phyloP scores from a whole-genome alignment of 257 asterid genomes.

The Penstemon barbatus region DNA sequence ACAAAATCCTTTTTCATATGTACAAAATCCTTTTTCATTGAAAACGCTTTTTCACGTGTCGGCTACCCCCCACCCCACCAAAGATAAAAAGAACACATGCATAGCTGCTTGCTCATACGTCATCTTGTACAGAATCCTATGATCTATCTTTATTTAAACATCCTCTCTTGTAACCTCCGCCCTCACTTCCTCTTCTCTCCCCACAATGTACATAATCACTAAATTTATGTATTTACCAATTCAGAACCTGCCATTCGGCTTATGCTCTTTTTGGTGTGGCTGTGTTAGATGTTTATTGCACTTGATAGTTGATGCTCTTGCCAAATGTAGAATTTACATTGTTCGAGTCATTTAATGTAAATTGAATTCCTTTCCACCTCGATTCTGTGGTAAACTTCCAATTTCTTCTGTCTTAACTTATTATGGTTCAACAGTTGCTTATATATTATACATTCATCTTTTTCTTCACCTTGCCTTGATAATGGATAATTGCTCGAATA shows the following conservation, averaged over 20 bases:
- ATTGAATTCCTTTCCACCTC: not conserved
- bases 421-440: not conserved
- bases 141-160: not conserved
- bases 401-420: not conserved
- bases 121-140: not conserved
- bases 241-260: not conserved
- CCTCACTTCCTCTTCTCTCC: not conserved
- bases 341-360: conserved; percentile 3
- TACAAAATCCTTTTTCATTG: too few species aligned
- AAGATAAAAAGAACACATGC: too few species aligned
- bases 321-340: conserved; percentile 5
- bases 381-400: not conserved
- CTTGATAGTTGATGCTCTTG: not conserved
- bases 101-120: not conserved
- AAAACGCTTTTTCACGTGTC: too few species aligned
- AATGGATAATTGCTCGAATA: not conserved
- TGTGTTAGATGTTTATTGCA: not conserved
- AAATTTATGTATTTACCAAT: not conserved
- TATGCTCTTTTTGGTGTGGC: not conserved
- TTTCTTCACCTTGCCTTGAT: not conserved
- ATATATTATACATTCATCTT: not conserved
- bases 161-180: not conserved
- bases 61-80: too few species aligned
- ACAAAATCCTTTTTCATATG: too few species aligned
- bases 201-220: not conserved